phyloP scores from a whole-genome alignment of 129 eudicot species.

The Silybum marianum region DNA sequence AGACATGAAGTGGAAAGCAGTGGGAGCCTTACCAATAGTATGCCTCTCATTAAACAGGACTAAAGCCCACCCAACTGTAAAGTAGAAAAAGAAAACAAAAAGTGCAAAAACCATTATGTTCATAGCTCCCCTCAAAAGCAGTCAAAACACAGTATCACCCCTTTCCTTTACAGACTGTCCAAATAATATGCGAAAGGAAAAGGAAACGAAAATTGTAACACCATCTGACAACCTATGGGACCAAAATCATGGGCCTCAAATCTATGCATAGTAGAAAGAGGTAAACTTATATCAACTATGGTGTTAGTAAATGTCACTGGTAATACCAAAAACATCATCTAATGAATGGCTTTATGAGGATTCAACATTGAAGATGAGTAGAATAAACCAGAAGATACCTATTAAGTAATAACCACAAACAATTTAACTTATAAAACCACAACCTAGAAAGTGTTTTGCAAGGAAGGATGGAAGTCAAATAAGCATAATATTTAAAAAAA shows the following conservation, averaged over 20 bases:
- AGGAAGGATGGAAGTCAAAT: slow-evolving; percentile 26
- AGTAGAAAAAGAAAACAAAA: slow-evolving; percentile 24
- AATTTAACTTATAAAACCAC: slow-evolving; percentile 22
- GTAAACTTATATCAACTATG: neutral
- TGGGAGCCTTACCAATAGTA: slow-evolving; percentile 7
- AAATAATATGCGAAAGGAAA: slow-evolving; percentile 5
- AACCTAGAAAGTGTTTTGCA: slow-evolving; percentile 29
- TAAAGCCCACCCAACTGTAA: slow-evolving; percentile 33
- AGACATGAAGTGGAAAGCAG: neutral
- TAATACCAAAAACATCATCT: neutral
- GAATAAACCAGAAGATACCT: slow-evolving; percentile 12
- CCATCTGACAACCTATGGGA: slow-evolving; percentile 10
- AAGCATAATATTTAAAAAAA: slow-evolving; percentile 33
- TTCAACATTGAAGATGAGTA: neutral
- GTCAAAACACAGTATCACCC: slow-evolving; percentile 24
- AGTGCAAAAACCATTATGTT: slow-evolving; percentile 27
- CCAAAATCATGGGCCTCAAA: neutral
- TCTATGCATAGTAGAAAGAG: no score
- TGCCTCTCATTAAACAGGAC: slow-evolving; percentile 7
- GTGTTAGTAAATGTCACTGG: neutral
- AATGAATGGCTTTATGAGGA: neutral
- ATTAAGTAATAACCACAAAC: slow-evolving; percentile 19
- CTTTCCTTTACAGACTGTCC: slow-evolving; percentile 36
- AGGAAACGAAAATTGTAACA: neutral
- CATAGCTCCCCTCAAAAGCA: slow-evolving; percentile 32